Conservation (phyloP, 768 basidiomycete species). For the Leccinum boreale region DNA sequence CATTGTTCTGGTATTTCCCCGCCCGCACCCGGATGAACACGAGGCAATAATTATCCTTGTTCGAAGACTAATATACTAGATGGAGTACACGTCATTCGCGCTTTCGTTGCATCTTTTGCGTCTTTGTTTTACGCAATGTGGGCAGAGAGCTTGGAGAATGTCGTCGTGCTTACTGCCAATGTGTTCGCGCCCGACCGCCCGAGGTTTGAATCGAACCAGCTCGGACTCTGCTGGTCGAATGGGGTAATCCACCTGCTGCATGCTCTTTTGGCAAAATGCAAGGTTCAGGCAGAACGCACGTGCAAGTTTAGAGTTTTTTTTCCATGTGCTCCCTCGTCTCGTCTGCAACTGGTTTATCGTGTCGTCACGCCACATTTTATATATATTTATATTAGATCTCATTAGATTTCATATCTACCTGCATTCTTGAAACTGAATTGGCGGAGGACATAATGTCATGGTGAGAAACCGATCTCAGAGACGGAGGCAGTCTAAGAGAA, state of each 20-base stretch:
- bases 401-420: background rate
- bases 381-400: background rate
- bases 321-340: background rate
- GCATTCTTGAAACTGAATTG: background rate
- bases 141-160: no score
- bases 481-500: background rate
- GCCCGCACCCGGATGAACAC: background rate
- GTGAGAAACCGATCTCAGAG: background rate
- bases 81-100: background rate
- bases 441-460: background rate
- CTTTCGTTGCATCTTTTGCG: background rate
- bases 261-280: background rate
- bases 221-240: background rate
- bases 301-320: background rate
- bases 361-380: background rate
- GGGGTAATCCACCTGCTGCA: background rate
- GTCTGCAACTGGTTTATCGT: background rate
- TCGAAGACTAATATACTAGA: background rate
- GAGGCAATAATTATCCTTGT: background rate
- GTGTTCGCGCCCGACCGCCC: no score
- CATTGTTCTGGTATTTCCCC: background rate
- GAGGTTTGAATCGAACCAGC: background rate
- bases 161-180: no score
- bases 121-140: no score
- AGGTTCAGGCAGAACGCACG: background rate